A percentile compares a stretch with the other conserved stretches of the same genome.
Evolutionary conservation across 2,329 filamentous ascomycete genomes (phyloP).

Genomic region (Thermothelomyces thermophilus): DNA sequence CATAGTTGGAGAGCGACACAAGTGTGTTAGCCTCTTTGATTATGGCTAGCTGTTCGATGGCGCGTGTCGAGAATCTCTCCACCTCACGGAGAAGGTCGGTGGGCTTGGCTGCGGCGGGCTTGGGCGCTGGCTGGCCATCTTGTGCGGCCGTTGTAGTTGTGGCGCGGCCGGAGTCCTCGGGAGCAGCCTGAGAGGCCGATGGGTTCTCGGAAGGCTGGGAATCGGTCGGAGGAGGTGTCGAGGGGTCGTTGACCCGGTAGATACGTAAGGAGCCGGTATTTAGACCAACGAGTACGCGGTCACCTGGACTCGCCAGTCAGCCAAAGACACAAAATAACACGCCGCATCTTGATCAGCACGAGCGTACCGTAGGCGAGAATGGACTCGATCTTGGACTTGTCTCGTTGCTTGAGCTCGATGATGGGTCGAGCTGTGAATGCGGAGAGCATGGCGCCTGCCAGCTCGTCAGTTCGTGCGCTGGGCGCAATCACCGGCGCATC

Average conservation of each 20-base stretch:
- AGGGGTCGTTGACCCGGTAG: conserved; percentile 75
- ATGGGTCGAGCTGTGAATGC: conserved; percentile 95
- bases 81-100: conserved; percentile 86
- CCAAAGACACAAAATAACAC: neutral
- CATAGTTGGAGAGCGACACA: conserved; percentile 82
- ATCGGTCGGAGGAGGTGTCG: conserved; percentile 25
- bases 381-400: conserved; percentile 96
- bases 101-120: conserved; percentile 38
- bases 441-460: conserved; percentile 70
- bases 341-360: neutral
- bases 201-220: conserved; percentile 29
- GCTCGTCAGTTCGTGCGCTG: conserved; percentile 28
- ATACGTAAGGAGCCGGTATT: conserved; percentile 84
- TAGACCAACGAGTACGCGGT: conserved; percentile 84
- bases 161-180: conserved; percentile 1
- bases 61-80: conserved; percentile 85
- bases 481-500: conserved; percentile 20
- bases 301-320: conserved; percentile 46
- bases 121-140: conserved; percentile 24
- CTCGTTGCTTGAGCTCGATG: conserved; percentile 90
- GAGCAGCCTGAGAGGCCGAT: conserved; percentile 19
- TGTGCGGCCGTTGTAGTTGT: conserved; percentile 18
- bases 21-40: conserved; percentile 93
- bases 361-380: conserved; percentile 76
- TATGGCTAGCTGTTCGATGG: conserved; percentile 87